Conservation (phyloP, 108 stramenopile genomes). For the Pseudonitzschia multistriata region DNA sequence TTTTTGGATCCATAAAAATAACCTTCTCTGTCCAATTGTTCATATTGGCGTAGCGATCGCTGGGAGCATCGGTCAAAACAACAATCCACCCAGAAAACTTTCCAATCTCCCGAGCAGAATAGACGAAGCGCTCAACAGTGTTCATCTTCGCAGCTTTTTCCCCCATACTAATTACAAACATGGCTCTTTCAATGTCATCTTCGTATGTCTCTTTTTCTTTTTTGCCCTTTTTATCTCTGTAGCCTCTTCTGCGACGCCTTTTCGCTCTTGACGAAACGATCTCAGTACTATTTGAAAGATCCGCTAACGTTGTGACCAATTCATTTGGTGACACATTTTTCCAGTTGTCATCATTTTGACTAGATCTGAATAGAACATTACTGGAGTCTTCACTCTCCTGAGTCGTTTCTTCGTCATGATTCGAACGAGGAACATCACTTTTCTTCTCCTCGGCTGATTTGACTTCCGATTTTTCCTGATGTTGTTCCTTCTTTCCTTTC, state of each 20-base stretch:
- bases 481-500: background rate
- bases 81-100: slow-evolving; percentile 17
- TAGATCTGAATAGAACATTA: too few relatives aligned
- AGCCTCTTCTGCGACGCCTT: background rate
- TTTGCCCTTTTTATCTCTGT: background rate
- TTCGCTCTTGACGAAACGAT: too few relatives aligned
- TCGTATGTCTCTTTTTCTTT: background rate
- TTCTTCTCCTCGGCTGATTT: background rate
- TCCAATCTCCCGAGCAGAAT: slow-evolving; percentile 13
- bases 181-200: slow-evolving; percentile 5
- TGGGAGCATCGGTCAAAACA: slow-evolving; percentile 12
- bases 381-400: too few relatives aligned
- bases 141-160: slow-evolving; percentile 10
- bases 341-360: too few relatives aligned
- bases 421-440: too few relatives aligned
- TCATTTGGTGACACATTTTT: too few relatives aligned
- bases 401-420: too few relatives aligned
- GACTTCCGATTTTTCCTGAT: background rate
- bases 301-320: too few relatives aligned
- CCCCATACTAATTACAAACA: slow-evolving; percentile 22
- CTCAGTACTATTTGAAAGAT: too few relatives aligned
- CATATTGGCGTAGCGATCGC: background rate
- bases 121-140: slow-evolving; percentile 18
- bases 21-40: slow-evolving; percentile 4
- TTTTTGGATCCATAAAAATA: slow-evolving; percentile 16